Base-by-base conservation (phyloP, 805 yeast species). In the Phaffomyces opuntiae region DNA sequence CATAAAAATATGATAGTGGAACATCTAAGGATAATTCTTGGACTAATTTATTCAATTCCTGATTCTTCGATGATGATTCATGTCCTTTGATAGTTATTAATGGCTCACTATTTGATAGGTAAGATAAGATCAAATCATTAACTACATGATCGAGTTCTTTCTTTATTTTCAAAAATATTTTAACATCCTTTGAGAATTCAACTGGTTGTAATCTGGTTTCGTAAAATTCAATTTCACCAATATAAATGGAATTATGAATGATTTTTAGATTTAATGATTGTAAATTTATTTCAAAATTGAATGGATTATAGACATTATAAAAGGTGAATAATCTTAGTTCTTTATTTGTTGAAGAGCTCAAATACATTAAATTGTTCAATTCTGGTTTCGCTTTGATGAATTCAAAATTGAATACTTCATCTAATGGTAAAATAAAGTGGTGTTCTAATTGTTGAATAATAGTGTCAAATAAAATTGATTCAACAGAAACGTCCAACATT, bases 291-390 rank as follows among this genome's bases (percentile, higher is more conserved):
- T 63, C 55, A 9, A 54, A 41, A 17, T 51, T 51, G 21, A 66
- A 51, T 1, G 74, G 72, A 49, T 71, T 73, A 12, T 44, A 33
- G 3, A 72, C 32, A 16, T 58, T 61, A 6, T 66, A 31, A 36
- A 62, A 68, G 29, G 65, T 55, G 37, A 61, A 38, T 5, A 74
- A 41, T 6, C 55, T 49, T 13, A 68, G 46, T 2, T 50, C 51
- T 0, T 52, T 47, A 1, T 44, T 34, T 9, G 55, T 50, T 1
- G 75, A 62, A 2, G 61, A 59, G 6, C 37, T 14, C 13, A 66
- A 43, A n/a, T 67, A 56, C 5, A 47, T 32, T 13, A 68, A 45
- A 1, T 52, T 31, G n/a, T 31, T 16, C 9, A 38, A 36, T 14
- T 14, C 9, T 11, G 7, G 13, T 8, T 36, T 25, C 9, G 12